Percentiles rank a stretch among this genome's conserved stretches.
Evolutionary conservation across 257 asterid genomes (phyloP).

Genomic region (Solanum etuberosum): DNA sequence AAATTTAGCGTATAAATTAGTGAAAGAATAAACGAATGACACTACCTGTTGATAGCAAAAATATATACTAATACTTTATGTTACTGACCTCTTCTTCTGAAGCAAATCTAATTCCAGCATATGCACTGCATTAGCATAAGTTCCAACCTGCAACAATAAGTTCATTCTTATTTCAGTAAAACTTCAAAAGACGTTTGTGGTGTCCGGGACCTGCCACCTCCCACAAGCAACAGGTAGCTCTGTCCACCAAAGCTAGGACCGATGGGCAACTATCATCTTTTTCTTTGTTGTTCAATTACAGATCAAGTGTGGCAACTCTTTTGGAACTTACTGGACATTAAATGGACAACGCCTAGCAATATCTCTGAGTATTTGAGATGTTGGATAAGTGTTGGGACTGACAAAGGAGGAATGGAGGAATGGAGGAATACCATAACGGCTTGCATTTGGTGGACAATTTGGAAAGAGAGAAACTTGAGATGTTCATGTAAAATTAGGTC

Average conservation of each 20-base stretch:
- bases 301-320: not conserved
- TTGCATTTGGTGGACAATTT: not conserved
- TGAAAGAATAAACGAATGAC: not conserved
- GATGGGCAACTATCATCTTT: not conserved
- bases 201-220: not conserved
- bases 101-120: slow-evolving; percentile 68
- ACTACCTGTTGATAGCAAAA: not conserved
- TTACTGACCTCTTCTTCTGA: slow-evolving; percentile 52
- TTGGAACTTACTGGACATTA: not conserved
- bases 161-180: not conserved
- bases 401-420: not conserved
- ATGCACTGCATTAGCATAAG: slow-evolving; percentile 44
- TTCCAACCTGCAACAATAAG: slow-evolving; percentile 38
- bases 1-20: not conserved
- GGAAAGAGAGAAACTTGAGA: not conserved
- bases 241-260: not conserved
- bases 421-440: not conserved
- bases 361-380: not conserved
- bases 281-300: not conserved
- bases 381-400: not conserved
- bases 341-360: not conserved
- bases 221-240: not conserved
- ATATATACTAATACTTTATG: not conserved
- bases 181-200: not conserved
- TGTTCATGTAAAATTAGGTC: not conserved